Evolutionary conservation across 306 rosid species (phyloP), one percentile per base, ranked within the genome.

Genomic region (Gillenia trifoliata): DNA sequence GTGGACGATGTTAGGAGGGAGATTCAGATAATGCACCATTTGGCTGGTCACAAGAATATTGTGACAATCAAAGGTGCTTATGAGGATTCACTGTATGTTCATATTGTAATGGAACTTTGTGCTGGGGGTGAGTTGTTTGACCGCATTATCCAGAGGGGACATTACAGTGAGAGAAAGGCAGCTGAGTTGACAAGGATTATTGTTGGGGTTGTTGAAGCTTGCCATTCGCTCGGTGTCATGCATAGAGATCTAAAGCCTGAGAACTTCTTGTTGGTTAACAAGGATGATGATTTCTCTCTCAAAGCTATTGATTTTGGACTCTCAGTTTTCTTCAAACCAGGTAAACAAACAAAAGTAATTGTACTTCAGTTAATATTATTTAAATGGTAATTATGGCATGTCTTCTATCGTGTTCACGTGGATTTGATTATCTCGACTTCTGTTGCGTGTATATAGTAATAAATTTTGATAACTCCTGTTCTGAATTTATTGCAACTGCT

Each of bases 221-320:
- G 98, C 64, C 98, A 92, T 81, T 92, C 98, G 17, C 98, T 92
- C 16, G 98, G 98, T 11, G 98, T 92, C 79, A 92, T 92, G 94
- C 98, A 92, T 29, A 86, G 98, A 83, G 98, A 92, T 85, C 90
- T 92, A 75, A 92, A 92, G 84, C 98, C 98, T 5, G 98, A 92
- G 76, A 92, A 92, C 79, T 92, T 92, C 85, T 74, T 92, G 79
- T 77, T 92, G 89, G 96, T 92, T 76, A 90, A 92, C 80, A 92
- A 90, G 78, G 98, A 92, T 47, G 86, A 92, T 81, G 96, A 90
- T 89, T 90, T 92, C 83, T 90, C 96, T 71, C 98, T 92, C 76
- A 92, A 92, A 85, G 98, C 98, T 57, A 92, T 92, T 80, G 98
- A 92, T 78, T 92, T 92, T 82, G 98, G 98, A 70, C 98, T 92